Evolutionary conservation across 73 alveolate species (phyloP), one percentile per base, ranked within the genome.

Genomic region (Symbiodinium natans): DNA sequence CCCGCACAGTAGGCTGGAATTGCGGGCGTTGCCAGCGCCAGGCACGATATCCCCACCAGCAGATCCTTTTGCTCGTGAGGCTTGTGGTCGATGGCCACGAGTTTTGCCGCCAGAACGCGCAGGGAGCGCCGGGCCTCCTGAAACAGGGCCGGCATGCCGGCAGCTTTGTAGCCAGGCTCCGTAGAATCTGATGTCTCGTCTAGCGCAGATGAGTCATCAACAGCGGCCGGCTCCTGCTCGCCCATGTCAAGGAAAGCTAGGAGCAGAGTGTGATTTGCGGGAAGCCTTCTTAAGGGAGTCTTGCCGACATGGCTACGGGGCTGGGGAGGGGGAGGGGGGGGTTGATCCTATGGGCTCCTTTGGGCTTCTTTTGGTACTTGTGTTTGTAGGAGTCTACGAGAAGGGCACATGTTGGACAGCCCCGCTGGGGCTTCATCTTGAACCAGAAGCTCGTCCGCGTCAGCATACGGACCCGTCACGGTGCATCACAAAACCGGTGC

Each of bases 21-120:
- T 27, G 97, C 97, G 3, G 97, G 86, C 25, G 97, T 90, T 15
- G 80, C 77, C 31, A 90, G 88, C 77, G 77, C 77, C 34, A 90
- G 48, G 52, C 97, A 90, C 29, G 97, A 90, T 54, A 41, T 5
- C 1, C 97, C 87, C 80, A 90, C 95, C 74, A 63, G 86, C 19
- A 63, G 80, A 29, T 63, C 36, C 80, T 63, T 63, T 36, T 63
- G 80, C 80, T 63, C 80, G 27, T 63, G 80, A 5, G 80, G 80
- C 80, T 25, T 25, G 36, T 63, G 80, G 80, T 63, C 80, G 36
- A 63, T 29, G 31, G 33, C 80, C 19, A 63, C 36, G 36, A 63
- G 36, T 36, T 63, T 63, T 31, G 80, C 80, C 1, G 80, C 80
- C 40, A 63, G 33, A 29, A 63, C 80, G 3, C 80, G 31, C 80